These are phyloP conservation scores for Termitomyces sp. DNA, from an alignment of 768 basidiomycete species.

Conservation along the genomic window DNA sequence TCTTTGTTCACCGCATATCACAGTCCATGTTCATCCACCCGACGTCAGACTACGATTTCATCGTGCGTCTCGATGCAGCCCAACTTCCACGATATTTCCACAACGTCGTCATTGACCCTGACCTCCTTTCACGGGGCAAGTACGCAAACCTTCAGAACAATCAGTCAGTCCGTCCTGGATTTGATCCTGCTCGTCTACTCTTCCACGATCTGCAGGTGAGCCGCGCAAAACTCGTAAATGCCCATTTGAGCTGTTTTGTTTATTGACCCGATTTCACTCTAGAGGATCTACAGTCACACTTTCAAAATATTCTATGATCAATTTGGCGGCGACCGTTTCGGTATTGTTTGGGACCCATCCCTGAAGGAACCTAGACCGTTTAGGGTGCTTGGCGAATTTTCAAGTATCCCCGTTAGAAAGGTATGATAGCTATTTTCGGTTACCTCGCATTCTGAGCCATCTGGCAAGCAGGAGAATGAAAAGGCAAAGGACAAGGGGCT, in stretches of 20 bases:
- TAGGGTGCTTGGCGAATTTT: constrained; percentile 81
- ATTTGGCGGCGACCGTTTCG: constrained; percentile 75
- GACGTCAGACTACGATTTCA: constrained; percentile 78
- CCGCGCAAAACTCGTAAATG: background rate
- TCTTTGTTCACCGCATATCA: background rate
- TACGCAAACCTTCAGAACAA: constrained; percentile 43
- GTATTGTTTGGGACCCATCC: constrained; percentile 83
- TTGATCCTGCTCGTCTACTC: constrained; percentile 43
- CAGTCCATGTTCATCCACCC: constrained; percentile 88
- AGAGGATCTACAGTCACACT: constrained; percentile 74
- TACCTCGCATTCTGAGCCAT: background rate
- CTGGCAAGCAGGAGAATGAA: constrained; percentile 29
- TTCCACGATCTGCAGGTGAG: constrained; percentile 70
- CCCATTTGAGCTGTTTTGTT: background rate
- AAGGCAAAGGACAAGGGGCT: constrained; percentile 54
- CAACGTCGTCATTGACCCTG: constrained; percentile 51
- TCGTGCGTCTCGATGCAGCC: constrained; percentile 68
- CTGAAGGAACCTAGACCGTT: constrained; percentile 62
- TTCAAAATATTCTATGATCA: constrained; percentile 84
- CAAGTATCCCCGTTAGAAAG: constrained; percentile 54
- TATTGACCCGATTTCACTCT: background rate
- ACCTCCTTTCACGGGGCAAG: constrained; percentile 41
- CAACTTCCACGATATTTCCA: constrained; percentile 74
- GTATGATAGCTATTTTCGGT: constrained; percentile 18
- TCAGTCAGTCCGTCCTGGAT: constrained; percentile 45